Evolutionary conservation across 2,329 filamentous ascomycete genomes (phyloP).

Genomic region (Celoporthe dispersa): DNA sequence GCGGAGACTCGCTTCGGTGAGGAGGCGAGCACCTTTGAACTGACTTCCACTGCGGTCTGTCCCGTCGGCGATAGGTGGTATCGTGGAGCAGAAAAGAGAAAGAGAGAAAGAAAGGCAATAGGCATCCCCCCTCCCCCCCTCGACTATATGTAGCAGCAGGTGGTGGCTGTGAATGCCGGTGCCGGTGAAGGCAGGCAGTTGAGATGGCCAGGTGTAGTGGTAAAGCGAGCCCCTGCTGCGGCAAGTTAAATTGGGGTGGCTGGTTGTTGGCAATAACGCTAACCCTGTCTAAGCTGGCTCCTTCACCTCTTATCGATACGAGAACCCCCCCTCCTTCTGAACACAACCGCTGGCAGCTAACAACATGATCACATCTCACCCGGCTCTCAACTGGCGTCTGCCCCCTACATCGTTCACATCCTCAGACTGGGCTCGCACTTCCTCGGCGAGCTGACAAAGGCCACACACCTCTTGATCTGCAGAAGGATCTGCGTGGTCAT

Average conservation of each 20-base stretch:
- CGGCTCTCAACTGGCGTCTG: not conserved
- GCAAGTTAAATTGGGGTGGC: slow-evolving; percentile 5
- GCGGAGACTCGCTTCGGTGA: slow-evolving; percentile 15
- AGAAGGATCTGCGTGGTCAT: not conserved
- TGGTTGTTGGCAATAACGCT: not conserved
- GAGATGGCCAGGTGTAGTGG: not conserved
- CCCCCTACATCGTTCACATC: not conserved
- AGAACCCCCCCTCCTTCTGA: too few relatives aligned
- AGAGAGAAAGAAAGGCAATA: not conserved
- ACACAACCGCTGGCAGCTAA: not conserved
- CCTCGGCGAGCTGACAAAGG: not conserved
- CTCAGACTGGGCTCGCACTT: not conserved
- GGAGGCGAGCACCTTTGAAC: slow-evolving; percentile 13
- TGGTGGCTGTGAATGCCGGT: not conserved
- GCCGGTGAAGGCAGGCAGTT: not conserved
- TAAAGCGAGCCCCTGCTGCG: not conserved
- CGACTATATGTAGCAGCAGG: not conserved
- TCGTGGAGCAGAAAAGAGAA: not conserved
- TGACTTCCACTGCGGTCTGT: not conserved
- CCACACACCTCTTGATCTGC: not conserved
- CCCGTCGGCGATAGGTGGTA: not conserved
- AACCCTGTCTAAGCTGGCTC: not conserved
- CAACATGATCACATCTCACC: not conserved
- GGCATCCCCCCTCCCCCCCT: too few relatives aligned
- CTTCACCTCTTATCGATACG: not conserved